Evolutionary conservation across 2,329 filamentous ascomycete species (phyloP), one percentile per base, ranked within the genome.

Genomic region (Pleurostoma richardsiae): DNA sequence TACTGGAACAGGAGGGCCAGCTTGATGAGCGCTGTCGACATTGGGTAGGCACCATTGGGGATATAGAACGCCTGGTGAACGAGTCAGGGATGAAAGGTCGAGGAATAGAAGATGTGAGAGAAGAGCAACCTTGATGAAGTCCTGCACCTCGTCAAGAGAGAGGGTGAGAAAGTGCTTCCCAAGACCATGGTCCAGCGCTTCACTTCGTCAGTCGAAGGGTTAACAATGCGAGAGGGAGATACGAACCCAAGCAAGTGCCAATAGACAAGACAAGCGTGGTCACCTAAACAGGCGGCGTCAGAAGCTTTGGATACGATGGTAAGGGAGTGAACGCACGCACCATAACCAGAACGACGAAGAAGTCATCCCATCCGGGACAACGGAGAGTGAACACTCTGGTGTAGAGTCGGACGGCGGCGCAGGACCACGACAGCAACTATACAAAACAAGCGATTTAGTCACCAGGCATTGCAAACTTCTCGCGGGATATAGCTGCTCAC

Each of bases 1-100:
- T 55, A 55, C 39, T 55, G 54, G 26, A 55, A 52, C 0, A 55
- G 48, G 19, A 55, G 27, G 11, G 54, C 54, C 36, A 55, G 33
- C 36, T 55, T 55, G 44, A 55, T 55, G 4, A 55, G 43, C 4
- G 52, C 49, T 10, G 49, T 55, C 5, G 51, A 48, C 44, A 53
- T 46, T 4, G 52, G 49, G 11, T 55, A 55, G 1, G 51, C 44
- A 7, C 47, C 54, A 30, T 53, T 53, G 2, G 48, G 48, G 19
- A 55, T 39, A 8, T 55, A 55, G 33, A 55, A 55, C 5, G 41
- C 31, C 40, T 49, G 29, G 31, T 27, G 19, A 26, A 10, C 4
- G 6, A 4, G n/a, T 6, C 4, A n/a, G 3, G 29, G 33, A 8
- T 11, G 26, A 30, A 7, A 10, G 26, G 26, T 41, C 19, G 4